Evolutionary conservation across 768 basidiomycete species (phyloP).

Genomic region (Suillus bovinus): DNA sequence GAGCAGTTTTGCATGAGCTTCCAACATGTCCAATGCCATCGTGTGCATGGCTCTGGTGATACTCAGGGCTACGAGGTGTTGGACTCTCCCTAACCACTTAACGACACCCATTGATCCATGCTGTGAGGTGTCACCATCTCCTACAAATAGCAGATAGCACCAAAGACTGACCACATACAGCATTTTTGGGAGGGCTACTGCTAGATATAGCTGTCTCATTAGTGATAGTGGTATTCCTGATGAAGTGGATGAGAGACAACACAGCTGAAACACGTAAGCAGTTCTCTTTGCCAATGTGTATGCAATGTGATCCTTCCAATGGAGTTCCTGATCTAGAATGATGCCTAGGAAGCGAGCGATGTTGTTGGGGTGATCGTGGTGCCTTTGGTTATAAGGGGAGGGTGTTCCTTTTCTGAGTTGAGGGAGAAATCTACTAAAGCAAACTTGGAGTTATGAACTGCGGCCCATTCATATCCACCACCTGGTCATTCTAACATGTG

Average conservation of each 20-base stretch:
- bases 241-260: neutral
- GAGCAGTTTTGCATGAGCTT: constrained; percentile 21
- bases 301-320: neutral
- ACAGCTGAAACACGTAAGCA: neutral
- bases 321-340: constrained; percentile 7
- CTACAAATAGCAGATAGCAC: neutral
- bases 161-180: constrained; percentile 15
- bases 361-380: neutral
- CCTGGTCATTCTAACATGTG: constrained; percentile 25
- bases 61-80: too few relatives aligned
- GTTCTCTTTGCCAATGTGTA: neutral
- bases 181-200: constrained; percentile 15
- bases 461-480: constrained; percentile 21
- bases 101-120: constrained; percentile 1
- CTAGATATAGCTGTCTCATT: neutral
- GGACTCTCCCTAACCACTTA: neutral
- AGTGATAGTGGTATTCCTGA: neutral
- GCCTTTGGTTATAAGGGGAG: neutral
- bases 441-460: constrained; percentile 24
- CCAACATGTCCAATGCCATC: constrained; percentile 17
- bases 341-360: constrained; percentile 1
- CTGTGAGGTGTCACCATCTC: neutral
- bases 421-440: constrained; percentile 17
- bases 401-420: neutral
- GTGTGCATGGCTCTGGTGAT: constrained; percentile 16